Evolutionary conservation across 441 rosid genomes (phyloP).

Genomic region (Populus hybrid): DNA sequence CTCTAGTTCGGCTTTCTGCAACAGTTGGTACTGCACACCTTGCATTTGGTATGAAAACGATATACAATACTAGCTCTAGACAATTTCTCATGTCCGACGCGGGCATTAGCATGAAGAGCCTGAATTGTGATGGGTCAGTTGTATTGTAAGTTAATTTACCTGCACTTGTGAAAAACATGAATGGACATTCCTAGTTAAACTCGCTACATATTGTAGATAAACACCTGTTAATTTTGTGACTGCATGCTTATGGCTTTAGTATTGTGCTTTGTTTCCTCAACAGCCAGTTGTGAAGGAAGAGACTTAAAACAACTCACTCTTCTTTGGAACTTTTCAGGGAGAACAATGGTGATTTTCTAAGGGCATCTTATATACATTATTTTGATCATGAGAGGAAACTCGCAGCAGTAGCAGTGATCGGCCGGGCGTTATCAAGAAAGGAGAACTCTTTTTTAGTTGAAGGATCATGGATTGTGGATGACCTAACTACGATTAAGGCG

Average conservation of each 20-base stretch:
- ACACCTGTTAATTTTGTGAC: too few species aligned
- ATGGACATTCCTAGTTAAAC: background rate
- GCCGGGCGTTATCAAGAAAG: background rate
- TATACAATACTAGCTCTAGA: background rate
- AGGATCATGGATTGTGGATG: background rate
- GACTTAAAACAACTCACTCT: background rate
- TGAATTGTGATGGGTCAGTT: background rate
- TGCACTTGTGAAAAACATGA: background rate
- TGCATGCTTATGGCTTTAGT: too few species aligned
- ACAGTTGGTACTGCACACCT: background rate
- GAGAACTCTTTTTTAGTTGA: background rate
- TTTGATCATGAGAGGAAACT: background rate
- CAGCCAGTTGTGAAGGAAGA: too few species aligned
- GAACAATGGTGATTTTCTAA: background rate
- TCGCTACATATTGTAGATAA: too few species aligned
- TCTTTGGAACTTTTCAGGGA: background rate
- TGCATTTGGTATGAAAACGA: background rate
- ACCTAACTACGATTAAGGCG: background rate
- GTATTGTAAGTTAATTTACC: background rate
- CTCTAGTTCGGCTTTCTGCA: background rate
- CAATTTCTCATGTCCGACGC: background rate
- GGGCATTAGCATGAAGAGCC: background rate
- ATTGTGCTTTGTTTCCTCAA: too few species aligned
- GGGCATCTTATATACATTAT: background rate
- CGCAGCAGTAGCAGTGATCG: background rate